These are phyloP conservation scores for Oryza meyeriana DNA, from an alignment of 176 grass and related monocot genomes.

Conservation along the genomic window DNA sequence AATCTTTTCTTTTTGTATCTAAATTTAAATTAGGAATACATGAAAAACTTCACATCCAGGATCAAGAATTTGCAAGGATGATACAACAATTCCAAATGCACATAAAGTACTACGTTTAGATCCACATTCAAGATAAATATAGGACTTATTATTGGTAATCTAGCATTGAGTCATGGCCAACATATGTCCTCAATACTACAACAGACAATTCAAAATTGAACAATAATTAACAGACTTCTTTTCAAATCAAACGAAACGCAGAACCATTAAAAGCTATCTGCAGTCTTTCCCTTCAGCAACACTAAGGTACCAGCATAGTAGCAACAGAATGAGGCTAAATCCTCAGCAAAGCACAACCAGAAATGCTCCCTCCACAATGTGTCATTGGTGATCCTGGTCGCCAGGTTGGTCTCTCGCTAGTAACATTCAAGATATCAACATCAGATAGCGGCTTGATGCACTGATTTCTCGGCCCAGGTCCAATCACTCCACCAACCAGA, in stretches of 20 bases:
- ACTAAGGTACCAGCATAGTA: background rate
- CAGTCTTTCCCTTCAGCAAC: constrained; percentile 13
- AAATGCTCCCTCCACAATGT: constrained; percentile 74
- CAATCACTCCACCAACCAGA: constrained; percentile 87
- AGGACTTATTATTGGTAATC: constrained; percentile 18
- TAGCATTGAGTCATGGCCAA: constrained; percentile 1
- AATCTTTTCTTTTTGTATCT: background rate
- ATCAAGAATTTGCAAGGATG: background rate
- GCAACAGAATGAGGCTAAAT: constrained; percentile 45
- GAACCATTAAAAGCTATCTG: constrained; percentile 16
- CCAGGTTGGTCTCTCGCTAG: constrained; percentile 81
- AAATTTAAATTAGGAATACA: background rate
- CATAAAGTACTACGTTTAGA: background rate
- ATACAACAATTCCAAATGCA: constrained; percentile 1
- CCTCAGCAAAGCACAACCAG: constrained; percentile 78
- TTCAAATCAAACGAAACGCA: constrained; percentile 29
- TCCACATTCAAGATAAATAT: constrained; percentile 25
- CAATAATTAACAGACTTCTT: constrained; percentile 22
- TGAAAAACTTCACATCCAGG: background rate
- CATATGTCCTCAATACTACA: constrained; percentile 23
- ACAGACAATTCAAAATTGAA: constrained; percentile 7
- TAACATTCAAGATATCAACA: constrained; percentile 84
- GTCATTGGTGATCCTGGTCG: constrained; percentile 77
- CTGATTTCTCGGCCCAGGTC: constrained; percentile 89
- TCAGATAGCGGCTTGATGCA: constrained; percentile 86